phyloP scores from a whole-genome alignment of 139 green algal species.

The Chlamydomonas eustigma region DNA sequence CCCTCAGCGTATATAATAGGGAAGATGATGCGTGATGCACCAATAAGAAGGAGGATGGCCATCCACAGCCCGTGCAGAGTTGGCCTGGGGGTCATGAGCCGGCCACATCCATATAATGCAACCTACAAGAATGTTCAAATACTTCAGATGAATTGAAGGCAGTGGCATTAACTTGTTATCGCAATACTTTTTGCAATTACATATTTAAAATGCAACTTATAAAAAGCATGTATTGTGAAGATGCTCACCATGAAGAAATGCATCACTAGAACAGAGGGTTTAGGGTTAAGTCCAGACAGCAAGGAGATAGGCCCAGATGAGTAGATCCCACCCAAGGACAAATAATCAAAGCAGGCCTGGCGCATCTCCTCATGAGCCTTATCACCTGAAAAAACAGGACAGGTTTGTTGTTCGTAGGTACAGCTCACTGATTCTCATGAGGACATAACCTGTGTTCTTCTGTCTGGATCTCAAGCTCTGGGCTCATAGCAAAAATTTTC shows the following conservation, averaged over 20 bases:
- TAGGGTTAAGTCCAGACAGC: constrained; percentile 86
- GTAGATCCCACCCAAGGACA: constrained; percentile 82
- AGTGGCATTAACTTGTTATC: no score
- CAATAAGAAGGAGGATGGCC: constrained; percentile 32
- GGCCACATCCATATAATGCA: constrained; percentile 82
- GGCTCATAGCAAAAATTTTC: no score
- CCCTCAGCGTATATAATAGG: constrained; percentile 78
- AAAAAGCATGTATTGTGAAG: not conserved
- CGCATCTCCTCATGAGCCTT: constrained; percentile 93
- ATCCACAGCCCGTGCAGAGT: constrained; percentile 56
- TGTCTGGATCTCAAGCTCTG: no score
- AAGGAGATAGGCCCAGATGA: constrained; percentile 79
- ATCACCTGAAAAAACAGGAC: constrained; percentile 37
- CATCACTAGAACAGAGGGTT: constrained; percentile 79
- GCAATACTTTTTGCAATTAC: no score
- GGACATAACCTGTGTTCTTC: no score
- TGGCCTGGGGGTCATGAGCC: constrained; percentile 79
- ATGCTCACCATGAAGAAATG: constrained; percentile 93
- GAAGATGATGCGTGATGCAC: constrained; percentile 81
- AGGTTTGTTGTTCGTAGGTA: no score
- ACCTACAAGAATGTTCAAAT: constrained; percentile 29
- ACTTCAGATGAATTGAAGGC: no score
- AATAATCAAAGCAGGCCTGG: constrained; percentile 96
- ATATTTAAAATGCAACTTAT: no score
- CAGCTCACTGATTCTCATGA: no score